These are phyloP conservation scores for Straminergon stramineum DNA, from an alignment of 225 moss, liverwort and hornwort genomes.

Conservation along the genomic window DNA sequence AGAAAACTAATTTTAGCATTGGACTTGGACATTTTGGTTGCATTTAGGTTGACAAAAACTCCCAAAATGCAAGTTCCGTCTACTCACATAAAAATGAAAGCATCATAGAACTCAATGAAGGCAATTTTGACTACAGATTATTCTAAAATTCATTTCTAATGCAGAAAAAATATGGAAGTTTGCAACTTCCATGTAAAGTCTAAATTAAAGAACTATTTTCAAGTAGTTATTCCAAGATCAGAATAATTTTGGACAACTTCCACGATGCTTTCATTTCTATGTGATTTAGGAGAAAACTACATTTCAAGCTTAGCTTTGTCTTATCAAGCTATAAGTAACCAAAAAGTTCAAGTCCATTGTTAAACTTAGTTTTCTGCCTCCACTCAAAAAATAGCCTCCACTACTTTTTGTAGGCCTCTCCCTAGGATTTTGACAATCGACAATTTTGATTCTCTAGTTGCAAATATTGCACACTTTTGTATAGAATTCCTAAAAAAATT, in stretches of 20 bases:
- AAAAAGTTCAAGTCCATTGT: not conserved
- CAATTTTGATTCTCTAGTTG: not conserved
- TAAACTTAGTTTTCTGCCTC: not conserved
- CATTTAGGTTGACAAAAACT: not conserved
- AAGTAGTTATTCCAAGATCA: fast-evolving
- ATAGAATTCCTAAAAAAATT: not conserved
- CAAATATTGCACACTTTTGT: not conserved
- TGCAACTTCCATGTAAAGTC: not conserved
- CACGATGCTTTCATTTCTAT: not conserved
- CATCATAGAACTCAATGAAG: not conserved
- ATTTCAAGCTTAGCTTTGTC: not conserved
- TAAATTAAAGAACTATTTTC: not conserved
- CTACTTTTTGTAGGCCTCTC: not conserved
- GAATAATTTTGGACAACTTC: not conserved
- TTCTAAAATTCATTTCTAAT: not conserved
- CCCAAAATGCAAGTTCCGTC: fast-evolving
- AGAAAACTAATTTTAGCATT: not conserved
- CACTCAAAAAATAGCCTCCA: not conserved
- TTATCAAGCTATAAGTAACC: not conserved
- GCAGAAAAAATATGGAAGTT: not conserved
- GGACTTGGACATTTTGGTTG: not conserved
- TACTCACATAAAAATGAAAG: not conserved
- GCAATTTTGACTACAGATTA: fast-evolving
- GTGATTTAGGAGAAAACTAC: too few relatives aligned
- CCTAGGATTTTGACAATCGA: fast-evolving